Percentiles rank a stretch among this genome's conserved stretches.
Conservation (phyloP, 768 basidiomycete species). For the Ephemerocybe angulata region DNA sequence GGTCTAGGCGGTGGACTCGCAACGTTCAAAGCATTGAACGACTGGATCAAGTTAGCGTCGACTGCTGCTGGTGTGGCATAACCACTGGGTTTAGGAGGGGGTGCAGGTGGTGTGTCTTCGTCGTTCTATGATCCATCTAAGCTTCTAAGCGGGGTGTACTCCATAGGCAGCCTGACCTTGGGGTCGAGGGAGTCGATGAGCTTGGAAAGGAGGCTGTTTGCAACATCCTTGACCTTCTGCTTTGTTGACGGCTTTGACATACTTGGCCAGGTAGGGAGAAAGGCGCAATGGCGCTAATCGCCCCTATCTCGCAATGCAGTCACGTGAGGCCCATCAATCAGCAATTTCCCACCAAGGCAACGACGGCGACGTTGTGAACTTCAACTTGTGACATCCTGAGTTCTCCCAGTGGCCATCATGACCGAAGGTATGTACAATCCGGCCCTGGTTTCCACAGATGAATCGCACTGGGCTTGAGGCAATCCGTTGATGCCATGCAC, state of each 20-base stretch:
- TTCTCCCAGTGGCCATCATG: not conserved
- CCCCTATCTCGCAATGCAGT: too few species aligned
- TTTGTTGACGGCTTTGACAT: constrained; percentile 5
- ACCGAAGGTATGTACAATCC: constrained; percentile 10
- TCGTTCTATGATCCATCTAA: not conserved
- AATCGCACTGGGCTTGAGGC: constrained; percentile 62
- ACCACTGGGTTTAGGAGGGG: not conserved
- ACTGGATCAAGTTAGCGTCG: constrained; percentile 17
- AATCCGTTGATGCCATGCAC: constrained; percentile 40
- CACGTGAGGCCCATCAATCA: too few species aligned
- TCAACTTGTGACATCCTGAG: too few species aligned
- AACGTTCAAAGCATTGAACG: constrained; percentile 27
- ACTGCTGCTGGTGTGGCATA: not conserved
- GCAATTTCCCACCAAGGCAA: too few species aligned
- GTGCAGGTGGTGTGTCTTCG: constrained; percentile 15
- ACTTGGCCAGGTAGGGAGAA: too few species aligned
- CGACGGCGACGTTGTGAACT: too few species aligned
- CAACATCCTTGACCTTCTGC: constrained; percentile 11
- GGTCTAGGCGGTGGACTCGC: constrained; percentile 7
- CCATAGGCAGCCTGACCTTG: too few species aligned
- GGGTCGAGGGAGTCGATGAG: constrained; percentile 19
- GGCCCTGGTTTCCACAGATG: constrained; percentile 30
- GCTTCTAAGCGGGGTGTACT: not conserved
- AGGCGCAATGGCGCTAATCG: too few species aligned
- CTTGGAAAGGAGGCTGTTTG: constrained; percentile 18